Base-by-base conservation (phyloP, 1,284 basidiomycete genomes). In the Chondrostereum purpureum region DNA sequence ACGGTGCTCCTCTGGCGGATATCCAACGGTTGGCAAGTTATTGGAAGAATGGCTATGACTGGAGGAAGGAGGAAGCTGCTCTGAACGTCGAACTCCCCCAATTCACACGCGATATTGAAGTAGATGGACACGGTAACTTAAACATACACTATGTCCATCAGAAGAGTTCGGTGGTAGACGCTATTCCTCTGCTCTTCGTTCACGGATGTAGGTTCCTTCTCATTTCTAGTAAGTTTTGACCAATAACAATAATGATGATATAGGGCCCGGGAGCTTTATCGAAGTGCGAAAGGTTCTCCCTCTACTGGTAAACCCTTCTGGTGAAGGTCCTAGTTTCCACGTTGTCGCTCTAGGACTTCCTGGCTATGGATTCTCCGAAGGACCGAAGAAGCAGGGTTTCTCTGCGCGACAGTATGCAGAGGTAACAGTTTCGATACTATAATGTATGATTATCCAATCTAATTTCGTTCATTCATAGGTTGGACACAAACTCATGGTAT, bases 251-350 rank as follows among this genome's bases (percentile, higher is more conserved):
- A n/a, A 11, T 23, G n/a, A n/a, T n/a, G n/a, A n/a, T 14, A 22
- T 24, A 42, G 8, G 79, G 79, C 78, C 79, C 0, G 78, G 80
- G 21, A 64, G 67, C 45, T 80, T 80, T 53, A 53, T 75, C 22
- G 78, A 82, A 59, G 70, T 68, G 11, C 58, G 60, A 40, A 82
- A 77, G 58, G 56, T 80, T 0, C 57, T 80, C 0, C 75, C 79
- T 0, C 51, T 78, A 1, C 59, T 81, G 43, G 65, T 63, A 6
- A 5, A 39, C 0, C 54, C 60, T 1, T 56, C 63, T 0, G 36
- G 62, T 3, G 65, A 72, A 2, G 61, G 72, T 27, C 77, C 78
- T 1, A 73, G 67, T 42, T 69, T 78, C 50, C 68, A 70, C 47
- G 72, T 79, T 5, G 73, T 79, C 0, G 69, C 67, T 0, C 50